Evolutionary conservation across 176 grass and related monocot genomes (phyloP).

Genomic region (Triticum monococcum): DNA sequence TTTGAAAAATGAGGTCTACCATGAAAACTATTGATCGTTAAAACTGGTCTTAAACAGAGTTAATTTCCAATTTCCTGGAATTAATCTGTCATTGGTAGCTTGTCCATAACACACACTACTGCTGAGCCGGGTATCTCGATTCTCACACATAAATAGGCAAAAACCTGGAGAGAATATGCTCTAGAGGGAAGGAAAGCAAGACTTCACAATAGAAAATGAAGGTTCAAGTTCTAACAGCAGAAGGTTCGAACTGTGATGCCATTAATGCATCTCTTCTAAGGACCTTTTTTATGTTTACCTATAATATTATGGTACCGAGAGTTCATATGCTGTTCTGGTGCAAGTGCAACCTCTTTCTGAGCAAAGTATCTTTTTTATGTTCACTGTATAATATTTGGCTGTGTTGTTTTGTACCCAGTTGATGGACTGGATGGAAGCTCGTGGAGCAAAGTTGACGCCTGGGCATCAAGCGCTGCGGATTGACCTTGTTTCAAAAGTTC

Average conservation of each 20-base stretch:
- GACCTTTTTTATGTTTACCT: not conserved
- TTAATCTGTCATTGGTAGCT: not conserved
- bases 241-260: not conserved
- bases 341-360: not conserved
- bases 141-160: not conserved
- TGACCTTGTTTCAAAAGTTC: conserved; percentile 41
- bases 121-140: not conserved
- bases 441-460: conserved; percentile 17
- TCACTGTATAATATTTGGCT: not conserved
- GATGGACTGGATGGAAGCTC: conserved; percentile 41
- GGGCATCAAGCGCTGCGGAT: conserved; percentile 41
- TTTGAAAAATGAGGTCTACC: not conserved
- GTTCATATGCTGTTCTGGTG: not conserved
- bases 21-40: not conserved
- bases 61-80: not conserved
- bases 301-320: not conserved
- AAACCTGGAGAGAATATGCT: not conserved
- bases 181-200: not conserved
- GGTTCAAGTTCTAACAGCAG: not conserved
- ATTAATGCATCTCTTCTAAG: not conserved
- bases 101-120: not conserved
- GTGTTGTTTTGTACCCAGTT: conserved; percentile 23
- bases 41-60: not conserved
- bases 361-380: not conserved
- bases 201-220: not conserved